Base-by-base conservation (phyloP, 2,329 filamentous ascomycete genomes). In the Talaromyces amestolkiae region DNA sequence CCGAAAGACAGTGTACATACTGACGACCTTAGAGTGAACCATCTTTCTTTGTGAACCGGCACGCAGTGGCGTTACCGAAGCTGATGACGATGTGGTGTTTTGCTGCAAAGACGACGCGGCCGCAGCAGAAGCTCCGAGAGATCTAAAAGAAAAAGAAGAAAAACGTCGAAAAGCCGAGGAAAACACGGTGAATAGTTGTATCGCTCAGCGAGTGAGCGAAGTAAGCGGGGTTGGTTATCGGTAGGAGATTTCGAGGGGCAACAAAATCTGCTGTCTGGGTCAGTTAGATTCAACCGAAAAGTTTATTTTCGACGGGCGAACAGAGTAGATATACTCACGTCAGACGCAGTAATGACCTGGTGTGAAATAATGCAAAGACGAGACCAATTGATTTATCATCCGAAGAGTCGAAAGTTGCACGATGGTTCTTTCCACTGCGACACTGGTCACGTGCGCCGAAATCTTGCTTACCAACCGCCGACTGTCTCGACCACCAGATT, bases 11-110 rank as follows among this genome's bases (percentile, higher is more conserved):
- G 9, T 31, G 27, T 35, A 59, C 56, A 27, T 85, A 91, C 89
- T 92, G 76, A 97, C 91, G 74, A 97, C 89, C 81, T 94, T 95
- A 82, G 87, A 91, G 81, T 98, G 95, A 90, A 97, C 96, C 76
- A 85, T 92, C 76, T 84, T 79, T 66, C 76, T 78, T 71, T 76
- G 71, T 68, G 74, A 69, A 63, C 71, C 70, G 66, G 69, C 75
- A 73, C 77, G 78, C 72, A 77, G 74, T 65, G 77, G 74, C 71
- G 77, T 75, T 73, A 76, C 72, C 60, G 77, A 66, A 53, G 73
- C 67, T 65, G 74, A 73, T 27, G 77, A 73, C 63, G 76, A 69
- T 66, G 73, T 71, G 43, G 75, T 74, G 47, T 87, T 88, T 70
- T 91, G 82, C 68, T 89, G 86, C 62, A 91, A 83, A 47, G 88